Base-by-base conservation (phyloP, 805 yeast genomes). In the Lipomyces mesembrius region DNA sequence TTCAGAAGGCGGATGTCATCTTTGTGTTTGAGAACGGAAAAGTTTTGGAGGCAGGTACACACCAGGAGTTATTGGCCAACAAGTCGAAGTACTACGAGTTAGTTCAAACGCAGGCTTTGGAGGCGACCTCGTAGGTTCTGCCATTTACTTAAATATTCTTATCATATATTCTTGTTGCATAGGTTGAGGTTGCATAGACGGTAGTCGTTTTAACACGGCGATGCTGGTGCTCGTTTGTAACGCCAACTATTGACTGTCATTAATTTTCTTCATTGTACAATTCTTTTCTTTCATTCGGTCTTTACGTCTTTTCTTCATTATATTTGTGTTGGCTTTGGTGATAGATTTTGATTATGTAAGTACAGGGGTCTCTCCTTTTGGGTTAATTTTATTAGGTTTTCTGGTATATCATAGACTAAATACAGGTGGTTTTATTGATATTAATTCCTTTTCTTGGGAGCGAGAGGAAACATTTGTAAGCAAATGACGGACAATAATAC, bases 11-110 rank as follows among this genome's bases (percentile, higher is more conserved):
- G 0, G 84, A 86, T 63, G 80, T 81, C 62, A 88, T 91, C 43
- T 83, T 84, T 62, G 85, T 89, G 64, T 78, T 91, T 66, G 83
- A 84, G 60, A 78, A 81, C 60, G 96, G 96, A 22, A 77, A 77
- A 59, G 85, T 91, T 59, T 77, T 81, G 1, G 96, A 91, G 75
- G 72, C 79, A 8, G 90, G 91, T 12, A 79, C 81, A 7, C 89
- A 83, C 74, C 74, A 78, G 7, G 83, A 83, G 59, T 82, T 86
- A 20, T 75, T 84, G 55, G 76, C 72, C 27, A 70, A 73, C 46
- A 69, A 73, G 57, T 78, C 80, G 59, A 75, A 76, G 29, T 80
- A 80, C 70, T 78, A 72, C 52, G 82, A 80, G 73, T 73, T 81
- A 20, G 83, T 80, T 32, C 68, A 71, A 59, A 71, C 79, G 67